A percentile compares a stretch with the other conserved stretches of the same genome.
Conservation (phyloP, 768 basidiomycete species). For the Phanerodontia chrysosporium region DNA sequence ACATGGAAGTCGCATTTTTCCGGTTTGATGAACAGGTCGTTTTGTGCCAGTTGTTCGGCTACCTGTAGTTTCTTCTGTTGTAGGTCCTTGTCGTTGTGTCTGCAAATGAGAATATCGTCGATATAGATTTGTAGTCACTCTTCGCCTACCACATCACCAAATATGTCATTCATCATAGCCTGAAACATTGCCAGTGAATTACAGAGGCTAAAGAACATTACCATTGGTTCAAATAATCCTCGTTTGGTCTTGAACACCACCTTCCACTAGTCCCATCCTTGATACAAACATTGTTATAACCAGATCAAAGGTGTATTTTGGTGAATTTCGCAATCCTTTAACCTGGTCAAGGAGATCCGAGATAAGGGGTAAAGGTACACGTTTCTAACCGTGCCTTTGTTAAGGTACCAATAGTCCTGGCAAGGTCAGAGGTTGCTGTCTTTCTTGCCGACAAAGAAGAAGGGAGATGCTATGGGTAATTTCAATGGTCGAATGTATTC, state of each 20-base stretch:
- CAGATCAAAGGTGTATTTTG: slow-evolving; percentile 28
- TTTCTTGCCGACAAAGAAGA: slow-evolving; percentile 30
- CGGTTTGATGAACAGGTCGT: slow-evolving; percentile 29
- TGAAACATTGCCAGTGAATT: slow-evolving; percentile 37
- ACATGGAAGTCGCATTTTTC: slow-evolving; percentile 34
- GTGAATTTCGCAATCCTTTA: slow-evolving; percentile 18
- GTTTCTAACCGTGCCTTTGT: slow-evolving; percentile 31
- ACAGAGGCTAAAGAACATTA: slow-evolving; percentile 36
- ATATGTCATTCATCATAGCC: slow-evolving; percentile 25
- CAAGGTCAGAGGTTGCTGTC: slow-evolving; percentile 21
- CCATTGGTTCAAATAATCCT: slow-evolving; percentile 36
- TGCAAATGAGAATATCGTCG: slow-evolving; percentile 32
- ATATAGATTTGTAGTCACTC: slow-evolving; percentile 39
- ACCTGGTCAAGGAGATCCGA: slow-evolving; percentile 22
- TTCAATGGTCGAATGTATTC: slow-evolving; percentile 20
- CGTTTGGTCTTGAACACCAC: slow-evolving; percentile 32
- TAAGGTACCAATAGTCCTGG: slow-evolving; percentile 27
- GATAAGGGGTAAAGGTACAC: slow-evolving; percentile 31
- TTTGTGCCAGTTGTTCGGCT: slow-evolving; percentile 19
- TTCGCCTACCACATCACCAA: slow-evolving; percentile 25
- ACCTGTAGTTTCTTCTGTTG: slow-evolving; percentile 14
- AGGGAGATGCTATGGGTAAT: slow-evolving; percentile 20
- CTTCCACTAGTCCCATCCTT: slow-evolving; percentile 37
- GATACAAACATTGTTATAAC: slow-evolving; percentile 31
- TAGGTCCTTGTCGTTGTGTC: slow-evolving; percentile 23